Evolutionary conservation across 2,329 filamentous ascomycete species (phyloP), one percentile per base, ranked within the genome.

Genomic region (Cyanodermella asteris): DNA sequence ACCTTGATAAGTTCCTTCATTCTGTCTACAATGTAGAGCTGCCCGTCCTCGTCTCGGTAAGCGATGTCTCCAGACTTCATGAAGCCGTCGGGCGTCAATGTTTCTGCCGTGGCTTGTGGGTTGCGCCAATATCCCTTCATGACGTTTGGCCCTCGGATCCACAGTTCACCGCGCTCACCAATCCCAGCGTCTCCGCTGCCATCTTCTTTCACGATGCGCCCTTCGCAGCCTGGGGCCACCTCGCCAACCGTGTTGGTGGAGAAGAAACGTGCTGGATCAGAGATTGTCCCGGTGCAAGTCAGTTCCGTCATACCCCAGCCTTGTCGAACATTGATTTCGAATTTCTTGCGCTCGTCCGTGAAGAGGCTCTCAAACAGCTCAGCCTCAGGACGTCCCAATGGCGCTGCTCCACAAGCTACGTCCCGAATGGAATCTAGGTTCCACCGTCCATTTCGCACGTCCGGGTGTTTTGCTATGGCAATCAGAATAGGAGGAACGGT

Each of bases 241-340:
- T 74, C 66, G 25, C 73, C 76, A 2, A 82, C 74, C 3, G 56
- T 28, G 4, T 28, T 28, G 4, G 15, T 44, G 2, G 39, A 29
- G 37, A 28, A 25, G 8, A 14, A 20, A 5, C 20, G n/a, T 2
- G 20, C 22, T 8, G 12, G 5, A 1, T 27, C 28, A 6, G 22
- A 18, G 2, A 16, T 9, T 10, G 21, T 10, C 5, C 28, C 28
- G 3, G 23, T 20, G 17, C 31, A 32, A 7, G 31, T 32, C 9
- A 32, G 9, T 12, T 32, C 31, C 1, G 78, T 87, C 78, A 90
- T 84, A 5, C 80, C 80, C 73, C 76, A 90, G 4, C 76, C 78
- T 45, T 84, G 77, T 41, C 59, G 61, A 15, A 70, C 41, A 35
- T 60, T 59, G 34, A 40, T 2, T 50, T 23, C 15, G 6, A 26